A percentile compares a stretch with the other conserved stretches of the same genome.
Evolutionary conservation across 192 early-diverging fungal genomes (phyloP).

Genomic region (Gorgonomyces haynaldii): DNA sequence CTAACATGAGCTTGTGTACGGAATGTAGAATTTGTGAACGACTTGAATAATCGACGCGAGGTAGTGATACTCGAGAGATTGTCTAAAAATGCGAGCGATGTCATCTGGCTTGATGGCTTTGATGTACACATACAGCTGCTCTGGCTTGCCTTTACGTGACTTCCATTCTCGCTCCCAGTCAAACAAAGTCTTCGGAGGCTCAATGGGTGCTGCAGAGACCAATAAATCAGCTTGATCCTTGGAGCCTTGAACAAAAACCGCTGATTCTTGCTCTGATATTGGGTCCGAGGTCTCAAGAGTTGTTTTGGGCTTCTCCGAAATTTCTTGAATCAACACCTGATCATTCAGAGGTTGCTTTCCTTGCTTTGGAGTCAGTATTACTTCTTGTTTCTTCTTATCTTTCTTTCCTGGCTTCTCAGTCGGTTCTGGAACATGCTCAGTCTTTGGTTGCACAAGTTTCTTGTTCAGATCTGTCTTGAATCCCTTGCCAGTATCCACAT

Average conservation of each 20-base stretch:
- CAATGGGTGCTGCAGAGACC: neutral
- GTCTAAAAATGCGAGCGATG: constrained; percentile 31
- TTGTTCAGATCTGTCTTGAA: too few relatives aligned
- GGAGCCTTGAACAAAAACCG: neutral
- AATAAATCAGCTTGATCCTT: neutral
- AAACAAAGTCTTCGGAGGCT: constrained; percentile 40
- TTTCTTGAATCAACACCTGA: neutral
- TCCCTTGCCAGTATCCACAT: too few relatives aligned
- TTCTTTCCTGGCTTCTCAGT: too few relatives aligned
- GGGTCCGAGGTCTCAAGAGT: neutral
- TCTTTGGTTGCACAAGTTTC: too few relatives aligned
- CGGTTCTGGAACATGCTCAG: too few relatives aligned
- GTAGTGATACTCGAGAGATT: constrained; percentile 29
- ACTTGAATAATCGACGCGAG: constrained; percentile 23
- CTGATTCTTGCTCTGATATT: neutral
- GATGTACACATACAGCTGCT: neutral
- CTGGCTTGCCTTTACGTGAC: constrained; percentile 43
- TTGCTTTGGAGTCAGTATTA: neutral
- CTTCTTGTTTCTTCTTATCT: neutral
- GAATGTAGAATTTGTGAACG: constrained; percentile 6
- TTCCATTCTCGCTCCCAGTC: constrained; percentile 71
- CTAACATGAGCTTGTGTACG: constrained; percentile 10
- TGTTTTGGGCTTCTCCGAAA: neutral
- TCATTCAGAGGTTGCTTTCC: too few relatives aligned
- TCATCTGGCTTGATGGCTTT: constrained; percentile 15